Conservation (phyloP, 352 stramenopile genomes). For the Peronospora belbahrii region DNA sequence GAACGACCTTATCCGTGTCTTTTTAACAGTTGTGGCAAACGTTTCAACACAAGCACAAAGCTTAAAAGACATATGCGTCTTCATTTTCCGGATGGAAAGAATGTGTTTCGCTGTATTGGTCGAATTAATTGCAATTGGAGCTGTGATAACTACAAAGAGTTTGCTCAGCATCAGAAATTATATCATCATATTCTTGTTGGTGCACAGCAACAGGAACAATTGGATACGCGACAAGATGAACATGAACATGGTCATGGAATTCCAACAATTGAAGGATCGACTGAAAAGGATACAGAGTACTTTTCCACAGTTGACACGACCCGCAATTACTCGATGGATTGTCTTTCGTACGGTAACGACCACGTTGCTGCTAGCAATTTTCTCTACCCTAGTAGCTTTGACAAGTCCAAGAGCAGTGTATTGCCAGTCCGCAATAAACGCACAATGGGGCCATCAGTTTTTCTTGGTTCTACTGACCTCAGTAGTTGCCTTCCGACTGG, state of each 20-base stretch:
- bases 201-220: slow-evolving; percentile 26
- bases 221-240: slow-evolving; percentile 3
- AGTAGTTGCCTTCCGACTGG: slow-evolving; percentile 26
- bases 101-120: slow-evolving; percentile 61
- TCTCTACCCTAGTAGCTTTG: slow-evolving; percentile 24
- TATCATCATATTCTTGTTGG: slow-evolving; percentile 37
- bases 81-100: slow-evolving; percentile 72
- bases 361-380: slow-evolving; percentile 19
- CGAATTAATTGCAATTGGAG: slow-evolving; percentile 27
- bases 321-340: slow-evolving; percentile 15
- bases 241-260: slow-evolving; percentile 1
- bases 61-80: slow-evolving; percentile 84
- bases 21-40: slow-evolving; percentile 70
- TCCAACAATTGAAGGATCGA: not conserved
- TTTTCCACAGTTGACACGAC: slow-evolving; percentile 26
- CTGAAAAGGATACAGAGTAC: slow-evolving; percentile 35
- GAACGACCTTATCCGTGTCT: slow-evolving; percentile 79
- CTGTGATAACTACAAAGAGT: slow-evolving; percentile 85
- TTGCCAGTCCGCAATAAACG: slow-evolving; percentile 25
- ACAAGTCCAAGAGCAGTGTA: slow-evolving; percentile 30
- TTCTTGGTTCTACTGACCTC: slow-evolving; percentile 26
- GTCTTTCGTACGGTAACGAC: slow-evolving; percentile 6
- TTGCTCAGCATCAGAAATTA: slow-evolving; percentile 61
- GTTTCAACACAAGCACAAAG: slow-evolving; percentile 86
- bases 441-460: slow-evolving; percentile 26